Evolutionary conservation across 192 early-diverging fungal species (phyloP).

Genomic region (Pilaira anomala): DNA sequence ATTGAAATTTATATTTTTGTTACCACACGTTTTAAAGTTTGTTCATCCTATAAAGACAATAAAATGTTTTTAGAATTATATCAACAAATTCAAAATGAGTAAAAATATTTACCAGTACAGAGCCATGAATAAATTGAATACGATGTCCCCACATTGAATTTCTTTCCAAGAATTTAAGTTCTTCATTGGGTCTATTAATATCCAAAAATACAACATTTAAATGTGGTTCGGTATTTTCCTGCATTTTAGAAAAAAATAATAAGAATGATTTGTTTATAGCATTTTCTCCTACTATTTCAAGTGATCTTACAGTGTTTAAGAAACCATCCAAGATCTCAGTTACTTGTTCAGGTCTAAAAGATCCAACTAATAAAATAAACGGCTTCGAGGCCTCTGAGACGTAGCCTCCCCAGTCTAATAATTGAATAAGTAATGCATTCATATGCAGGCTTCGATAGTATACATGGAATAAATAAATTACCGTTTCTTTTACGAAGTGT

Average conservation of each 20-base stretch:
- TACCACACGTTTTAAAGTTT: constrained; percentile 28
- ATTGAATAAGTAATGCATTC: neutral
- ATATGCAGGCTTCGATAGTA: neutral
- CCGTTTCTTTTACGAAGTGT: constrained; percentile 37
- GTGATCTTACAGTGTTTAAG: constrained; percentile 38
- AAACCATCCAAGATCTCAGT: constrained; percentile 46
- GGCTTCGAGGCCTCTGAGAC: constrained; percentile 23
- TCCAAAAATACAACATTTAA: constrained; percentile 49
- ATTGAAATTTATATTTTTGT: neutral
- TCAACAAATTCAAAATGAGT: neutral
- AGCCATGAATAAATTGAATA: constrained; percentile 33
- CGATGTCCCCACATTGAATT: constrained; percentile 43
- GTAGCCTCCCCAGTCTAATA: constrained; percentile 30
- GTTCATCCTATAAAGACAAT: constrained; percentile 31
- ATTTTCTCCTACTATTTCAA: too few species aligned
- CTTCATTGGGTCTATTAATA: constrained; percentile 42
- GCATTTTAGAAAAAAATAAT: constrained; percentile 1
- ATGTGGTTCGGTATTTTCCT: constrained; percentile 45
- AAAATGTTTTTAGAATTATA: neutral
- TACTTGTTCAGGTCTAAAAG: constrained; percentile 41
- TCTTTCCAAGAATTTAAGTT: constrained; percentile 42
- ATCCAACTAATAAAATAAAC: constrained; percentile 45
- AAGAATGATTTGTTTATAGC: neutral
- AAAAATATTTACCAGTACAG: constrained; percentile 23
- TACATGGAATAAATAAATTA: constrained; percentile 1